Evolutionary conservation across 805 yeast genomes (phyloP).

Genomic region (Phaffomyces antillensis): DNA sequence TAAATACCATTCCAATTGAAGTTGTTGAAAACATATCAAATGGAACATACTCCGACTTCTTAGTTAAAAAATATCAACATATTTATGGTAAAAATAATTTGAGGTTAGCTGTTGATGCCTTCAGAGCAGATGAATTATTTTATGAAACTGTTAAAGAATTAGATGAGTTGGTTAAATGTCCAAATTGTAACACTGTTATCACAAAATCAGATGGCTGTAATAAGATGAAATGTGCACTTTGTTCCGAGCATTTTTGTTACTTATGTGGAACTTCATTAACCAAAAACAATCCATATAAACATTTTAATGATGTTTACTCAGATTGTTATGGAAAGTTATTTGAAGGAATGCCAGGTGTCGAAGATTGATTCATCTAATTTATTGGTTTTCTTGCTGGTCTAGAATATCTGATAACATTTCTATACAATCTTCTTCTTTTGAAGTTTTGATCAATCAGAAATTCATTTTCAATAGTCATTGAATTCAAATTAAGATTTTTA

Average conservation of each 20-base stretch:
- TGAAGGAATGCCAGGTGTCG: conserved; percentile 40
- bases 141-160: conserved; percentile 35
- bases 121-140: conserved; percentile 40
- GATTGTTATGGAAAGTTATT: conserved; percentile 45
- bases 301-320: conserved; percentile 36
- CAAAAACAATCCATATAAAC: conserved; percentile 42
- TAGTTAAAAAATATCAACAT: conserved; percentile 28
- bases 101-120: conserved; percentile 36
- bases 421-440: conserved; percentile 49
- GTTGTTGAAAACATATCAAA: conserved; percentile 19
- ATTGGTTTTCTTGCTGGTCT: conserved; percentile 30
- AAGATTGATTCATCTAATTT: conserved; percentile 12
- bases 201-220: conserved; percentile 59
- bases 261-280: conserved; percentile 40
- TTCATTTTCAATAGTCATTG: conserved; percentile 39
- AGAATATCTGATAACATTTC: conserved; percentile 45
- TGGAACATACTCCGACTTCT: conserved; percentile 24
- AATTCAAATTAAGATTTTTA: conserved; percentile 29
- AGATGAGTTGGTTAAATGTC: conserved; percentile 43
- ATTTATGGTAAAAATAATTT: conserved; percentile 41
- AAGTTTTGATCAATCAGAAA: conserved; percentile 40
- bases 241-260: conserved; percentile 45
- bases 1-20: conserved; percentile 24
- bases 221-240: conserved; percentile 49
- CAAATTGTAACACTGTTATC: conserved; percentile 41